These are phyloP conservation scores for Echinosophora koreensis DNA, from an alignment of 306 rosid genomes.

Conservation along the genomic window DNA sequence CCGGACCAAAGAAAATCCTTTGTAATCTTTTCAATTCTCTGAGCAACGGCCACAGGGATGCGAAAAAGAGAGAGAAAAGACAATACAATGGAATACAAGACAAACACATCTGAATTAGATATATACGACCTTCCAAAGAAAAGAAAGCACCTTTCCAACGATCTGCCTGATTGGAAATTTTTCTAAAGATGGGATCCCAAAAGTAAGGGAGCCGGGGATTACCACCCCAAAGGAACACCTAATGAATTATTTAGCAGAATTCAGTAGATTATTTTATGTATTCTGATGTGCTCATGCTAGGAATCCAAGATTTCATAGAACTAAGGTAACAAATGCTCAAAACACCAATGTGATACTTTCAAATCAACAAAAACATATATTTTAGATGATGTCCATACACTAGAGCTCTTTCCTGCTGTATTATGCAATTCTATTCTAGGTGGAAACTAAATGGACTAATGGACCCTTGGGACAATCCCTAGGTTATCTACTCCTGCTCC, in stretches of 20 bases:
- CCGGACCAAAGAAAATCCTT: too few species aligned
- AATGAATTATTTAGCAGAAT: slow-evolving; percentile 4
- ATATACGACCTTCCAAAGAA: too few species aligned
- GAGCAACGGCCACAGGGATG: too few species aligned
- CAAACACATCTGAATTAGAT: too few species aligned
- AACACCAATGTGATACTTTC: not conserved
- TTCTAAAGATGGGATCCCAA: too few species aligned
- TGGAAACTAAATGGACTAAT: not conserved
- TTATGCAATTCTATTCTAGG: slow-evolving; percentile 22
- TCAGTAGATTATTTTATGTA: slow-evolving; percentile 5
- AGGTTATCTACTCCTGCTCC: not conserved
- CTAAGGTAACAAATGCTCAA: not conserved
- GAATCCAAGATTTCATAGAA: not conserved
- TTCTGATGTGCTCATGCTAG: not conserved
- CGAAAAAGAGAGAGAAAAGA: too few species aligned
- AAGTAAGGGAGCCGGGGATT: too few species aligned
- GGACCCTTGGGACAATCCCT: slow-evolving; percentile 11
- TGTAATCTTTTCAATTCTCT: too few species aligned
- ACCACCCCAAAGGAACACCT: too few species aligned
- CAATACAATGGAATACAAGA: too few species aligned
- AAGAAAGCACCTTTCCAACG: too few species aligned
- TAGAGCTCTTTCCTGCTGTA: not conserved
- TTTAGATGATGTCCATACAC: not conserved
- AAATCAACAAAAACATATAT: not conserved
- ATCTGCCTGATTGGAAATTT: too few species aligned